Conservation (phyloP, 331 rosid species). For the Acacia concinna region DNA sequence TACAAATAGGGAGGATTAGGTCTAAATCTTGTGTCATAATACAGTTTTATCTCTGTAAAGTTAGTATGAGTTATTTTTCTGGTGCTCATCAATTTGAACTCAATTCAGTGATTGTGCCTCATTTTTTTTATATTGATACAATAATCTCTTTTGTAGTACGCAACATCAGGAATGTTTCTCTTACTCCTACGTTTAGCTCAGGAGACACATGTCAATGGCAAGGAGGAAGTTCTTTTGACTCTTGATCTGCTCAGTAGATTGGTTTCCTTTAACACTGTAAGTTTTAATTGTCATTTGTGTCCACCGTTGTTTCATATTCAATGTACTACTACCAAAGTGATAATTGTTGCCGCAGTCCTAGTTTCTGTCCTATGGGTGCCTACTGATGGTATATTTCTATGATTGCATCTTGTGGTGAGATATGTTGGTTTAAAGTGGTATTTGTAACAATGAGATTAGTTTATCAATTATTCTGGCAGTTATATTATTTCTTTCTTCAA, state of each 20-base stretch:
- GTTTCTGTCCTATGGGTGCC: conserved; percentile 14
- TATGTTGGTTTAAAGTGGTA: conserved; percentile 13
- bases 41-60: neutral
- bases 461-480: conserved; percentile 15
- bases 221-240: conserved; percentile 61
- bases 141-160: conserved; percentile 51
- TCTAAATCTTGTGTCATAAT: neutral
- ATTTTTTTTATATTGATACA: conserved; percentile 17
- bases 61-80: neutral
- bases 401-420: conserved; percentile 18
- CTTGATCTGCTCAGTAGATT: conserved; percentile 84
- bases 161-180: conserved; percentile 69
- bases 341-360: conserved; percentile 10
- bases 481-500: conserved; percentile 10
- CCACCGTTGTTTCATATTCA: conserved; percentile 4
- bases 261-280: conserved; percentile 79
- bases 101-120: neutral
- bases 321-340: neutral
- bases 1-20: neutral
- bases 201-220: conserved; percentile 52
- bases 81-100: conserved; percentile 24
- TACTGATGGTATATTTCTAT: conserved; percentile 15
- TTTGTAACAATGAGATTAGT: neutral
- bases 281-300: conserved; percentile 33
- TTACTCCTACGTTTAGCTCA: conserved; percentile 83